Conservation (phyloP, 495 filamentous ascomycete genomes). For the Podospora pseudocomata region DNA sequence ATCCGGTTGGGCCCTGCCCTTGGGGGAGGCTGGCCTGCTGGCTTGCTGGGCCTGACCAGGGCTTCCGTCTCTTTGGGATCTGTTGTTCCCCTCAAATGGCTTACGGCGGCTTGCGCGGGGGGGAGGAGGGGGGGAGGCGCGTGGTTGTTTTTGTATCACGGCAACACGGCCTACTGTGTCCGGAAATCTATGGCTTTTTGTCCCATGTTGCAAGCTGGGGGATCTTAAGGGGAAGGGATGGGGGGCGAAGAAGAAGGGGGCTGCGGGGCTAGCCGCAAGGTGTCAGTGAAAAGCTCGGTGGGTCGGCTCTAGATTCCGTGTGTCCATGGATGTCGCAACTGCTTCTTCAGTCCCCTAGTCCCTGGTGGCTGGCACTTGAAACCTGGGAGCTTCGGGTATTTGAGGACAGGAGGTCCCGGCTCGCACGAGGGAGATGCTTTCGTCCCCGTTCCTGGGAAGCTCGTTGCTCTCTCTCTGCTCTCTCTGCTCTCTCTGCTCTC, state of each 20-base stretch:
- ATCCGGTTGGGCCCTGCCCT: background rate
- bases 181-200: background rate
- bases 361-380: constrained; percentile 2
- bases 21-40: background rate
- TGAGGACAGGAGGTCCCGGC: constrained; percentile 9
- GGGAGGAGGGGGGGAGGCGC: background rate
- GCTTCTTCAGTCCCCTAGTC: background rate
- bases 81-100: background rate
- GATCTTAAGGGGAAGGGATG: too few species aligned
- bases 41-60: background rate
- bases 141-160: background rate
- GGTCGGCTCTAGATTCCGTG: constrained; percentile 1
- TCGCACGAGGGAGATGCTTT: background rate
- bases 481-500: background rate
- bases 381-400: constrained; percentile 8
- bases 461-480: background rate
- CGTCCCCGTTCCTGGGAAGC: background rate
- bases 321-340: constrained; percentile 1
- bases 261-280: background rate
- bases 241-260: background rate
- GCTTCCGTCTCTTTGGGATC: background rate
- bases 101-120: constrained; percentile 10
- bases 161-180: background rate
- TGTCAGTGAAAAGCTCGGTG: background rate
- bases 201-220: background rate